Evolutionary conservation across 2,329 filamentous ascomycete genomes (phyloP).

Genomic region (Paraphaeosphaeria minitans): DNA sequence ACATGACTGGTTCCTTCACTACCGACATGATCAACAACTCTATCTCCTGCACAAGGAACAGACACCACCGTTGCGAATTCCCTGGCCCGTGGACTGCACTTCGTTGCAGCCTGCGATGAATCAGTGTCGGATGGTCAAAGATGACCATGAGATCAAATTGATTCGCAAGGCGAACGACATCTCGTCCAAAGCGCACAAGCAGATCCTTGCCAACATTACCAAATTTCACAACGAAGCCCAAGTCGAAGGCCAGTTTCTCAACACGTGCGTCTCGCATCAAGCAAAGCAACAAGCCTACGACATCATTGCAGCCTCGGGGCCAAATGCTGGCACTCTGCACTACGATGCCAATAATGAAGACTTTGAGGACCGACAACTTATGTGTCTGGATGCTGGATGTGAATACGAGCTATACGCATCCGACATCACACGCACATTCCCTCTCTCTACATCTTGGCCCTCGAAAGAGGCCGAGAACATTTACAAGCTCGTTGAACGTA

Average conservation of each 20-base stretch:
- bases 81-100: constrained; percentile 30
- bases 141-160: constrained; percentile 78
- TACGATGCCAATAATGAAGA: constrained; percentile 80
- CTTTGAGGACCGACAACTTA: constrained; percentile 70
- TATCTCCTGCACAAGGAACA: constrained; percentile 45
- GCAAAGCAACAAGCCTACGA: constrained; percentile 83
- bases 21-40: constrained; percentile 23
- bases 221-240: constrained; percentile 77
- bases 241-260: constrained; percentile 77
- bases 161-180: constrained; percentile 82
- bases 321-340: constrained; percentile 84
- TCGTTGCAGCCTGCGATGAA: constrained; percentile 75
- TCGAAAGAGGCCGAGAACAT: constrained; percentile 71
- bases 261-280: constrained; percentile 72
- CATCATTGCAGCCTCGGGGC: constrained; percentile 83
- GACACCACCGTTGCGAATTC: constrained; percentile 18
- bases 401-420: constrained; percentile 87
- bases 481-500: constrained; percentile 76
- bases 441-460: constrained; percentile 71
- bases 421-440: constrained; percentile 88
- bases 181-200: constrained; percentile 75
- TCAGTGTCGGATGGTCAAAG: constrained; percentile 79
- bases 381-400: constrained; percentile 86
- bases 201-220: constrained; percentile 68
- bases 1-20: constrained; percentile 35